Conservation (phyloP, 2,329 filamentous ascomycete species). For the Xylariaceae sp. region DNA sequence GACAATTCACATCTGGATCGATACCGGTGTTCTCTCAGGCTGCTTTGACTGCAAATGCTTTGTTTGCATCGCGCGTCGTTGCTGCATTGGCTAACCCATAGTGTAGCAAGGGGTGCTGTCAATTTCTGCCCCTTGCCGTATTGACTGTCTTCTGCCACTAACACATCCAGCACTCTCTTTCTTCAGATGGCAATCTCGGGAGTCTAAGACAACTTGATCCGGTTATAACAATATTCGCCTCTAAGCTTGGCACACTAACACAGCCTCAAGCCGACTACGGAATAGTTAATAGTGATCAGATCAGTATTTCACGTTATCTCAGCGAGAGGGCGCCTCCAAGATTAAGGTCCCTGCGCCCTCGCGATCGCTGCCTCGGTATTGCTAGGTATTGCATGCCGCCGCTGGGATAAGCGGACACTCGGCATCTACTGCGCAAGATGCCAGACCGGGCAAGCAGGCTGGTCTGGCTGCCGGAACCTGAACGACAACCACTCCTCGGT, state of each 20-base stretch:
- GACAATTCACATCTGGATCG: not conserved
- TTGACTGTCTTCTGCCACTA: not conserved
- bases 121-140: not conserved
- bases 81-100: not conserved
- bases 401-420: not conserved
- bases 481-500: slow-evolving; percentile 37
- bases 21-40: not conserved
- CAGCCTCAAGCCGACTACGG: not conserved
- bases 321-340: not conserved
- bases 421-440: slow-evolving; percentile 6
- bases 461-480: slow-evolving; percentile 27
- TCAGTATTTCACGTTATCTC: slow-evolving; percentile 1
- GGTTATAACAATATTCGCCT: not conserved
- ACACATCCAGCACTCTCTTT: no score
- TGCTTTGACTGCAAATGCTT: not conserved
- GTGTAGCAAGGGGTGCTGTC: not conserved
- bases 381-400: not conserved
- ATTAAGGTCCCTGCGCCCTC: not conserved
- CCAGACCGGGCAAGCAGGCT: slow-evolving; percentile 18
- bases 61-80: not conserved
- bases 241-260: not conserved
- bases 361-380: not conserved
- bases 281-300: not conserved
- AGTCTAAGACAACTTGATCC: no score
- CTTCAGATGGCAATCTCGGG: no score